Evolutionary conservation across 148 eudicot species (phyloP).

Genomic region (Nyssa sinensis): DNA sequence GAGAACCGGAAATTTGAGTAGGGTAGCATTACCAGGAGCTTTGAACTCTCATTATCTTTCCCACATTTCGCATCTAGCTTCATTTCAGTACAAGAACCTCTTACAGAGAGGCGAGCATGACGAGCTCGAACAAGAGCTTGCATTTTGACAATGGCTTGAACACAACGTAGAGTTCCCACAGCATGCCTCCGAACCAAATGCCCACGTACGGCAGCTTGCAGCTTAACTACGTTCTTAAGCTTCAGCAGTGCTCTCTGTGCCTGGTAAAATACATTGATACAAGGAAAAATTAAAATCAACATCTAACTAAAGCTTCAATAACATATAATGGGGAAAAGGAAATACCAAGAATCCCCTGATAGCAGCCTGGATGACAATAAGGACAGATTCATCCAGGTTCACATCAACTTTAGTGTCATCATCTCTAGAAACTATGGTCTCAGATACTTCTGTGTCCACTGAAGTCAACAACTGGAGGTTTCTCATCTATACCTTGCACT

Average conservation of each 20-base stretch:
- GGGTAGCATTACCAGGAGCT: conserved; percentile 37
- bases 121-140: conserved; percentile 82
- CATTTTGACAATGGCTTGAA: conserved; percentile 80
- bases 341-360: conserved; percentile 71
- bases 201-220: conserved; percentile 94
- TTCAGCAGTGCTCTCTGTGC: conserved; percentile 47
- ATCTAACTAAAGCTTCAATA: neutral
- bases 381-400: conserved; percentile 43
- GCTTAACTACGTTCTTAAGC: conserved; percentile 58
- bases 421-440: conserved; percentile 27
- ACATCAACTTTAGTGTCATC: conserved; percentile 24
- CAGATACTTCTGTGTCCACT: conserved; percentile 31
- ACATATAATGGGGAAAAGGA: neutral
- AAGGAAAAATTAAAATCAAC: neutral
- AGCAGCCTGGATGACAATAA: conserved; percentile 60
- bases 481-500: conserved; percentile 39
- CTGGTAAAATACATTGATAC: conserved; percentile 36
- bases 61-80: conserved; percentile 13
- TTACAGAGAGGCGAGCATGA: conserved; percentile 29
- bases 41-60: conserved; percentile 12
- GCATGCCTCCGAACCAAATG: conserved; percentile 81
- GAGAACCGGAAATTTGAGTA: neutral
- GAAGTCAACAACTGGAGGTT: conserved; percentile 27
- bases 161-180: conserved; percentile 78
- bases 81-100: conserved; percentile 19